Evolutionary conservation across 225 moss, liverwort and hornwort genomes (phyloP), one percentile per base, ranked within the genome.

Genomic region (Ulota crispa): DNA sequence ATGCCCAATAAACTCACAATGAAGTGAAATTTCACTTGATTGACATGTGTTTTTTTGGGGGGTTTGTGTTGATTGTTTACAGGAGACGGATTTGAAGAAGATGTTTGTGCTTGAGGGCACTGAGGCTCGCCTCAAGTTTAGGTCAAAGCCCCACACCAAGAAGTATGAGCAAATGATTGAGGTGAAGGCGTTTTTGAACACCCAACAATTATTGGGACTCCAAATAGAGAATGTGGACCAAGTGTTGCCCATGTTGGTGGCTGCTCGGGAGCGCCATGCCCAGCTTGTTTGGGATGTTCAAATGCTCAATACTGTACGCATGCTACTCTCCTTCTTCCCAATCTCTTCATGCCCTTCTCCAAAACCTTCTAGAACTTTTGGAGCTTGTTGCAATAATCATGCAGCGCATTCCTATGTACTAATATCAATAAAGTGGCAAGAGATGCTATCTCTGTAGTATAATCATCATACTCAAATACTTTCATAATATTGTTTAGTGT

Each of bases 131-230:
- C 68, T 81, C 7, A 93, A 84, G 26, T 94, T 94, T 37, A 82
- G 89, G 3, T 93, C 97, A 43, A 93, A 95, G 83, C 89, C 95
- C 0, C 94, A 94, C 32, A 95, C 97, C 2, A 95, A 88, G 70
- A 95, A 92, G 75, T 97, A 95, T 2, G 95, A 97, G 57, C 89
- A 85, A 19, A 39, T 93, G 24, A 95, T 95, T 24, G 97, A 97
- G 21, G 80, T 95, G n/a, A 97, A 94, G 68, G 95, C 97, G 0
- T 95, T 97, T 37, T 86, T 89, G 21, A 94, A 92, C 41, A 91
- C 79, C 0, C 93, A 97, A 64, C 87, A 88, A 36, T 80, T 93
- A 27, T 76, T 97, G 70, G 83, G 56, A 1, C 86, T 95, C 8
- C 86, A 78, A 64, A 75, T 21, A 0, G 89, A 92, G 70, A 86